Base-by-base conservation (phyloP, 805 yeast genomes). In the Hagleromyces aurorensis region DNA sequence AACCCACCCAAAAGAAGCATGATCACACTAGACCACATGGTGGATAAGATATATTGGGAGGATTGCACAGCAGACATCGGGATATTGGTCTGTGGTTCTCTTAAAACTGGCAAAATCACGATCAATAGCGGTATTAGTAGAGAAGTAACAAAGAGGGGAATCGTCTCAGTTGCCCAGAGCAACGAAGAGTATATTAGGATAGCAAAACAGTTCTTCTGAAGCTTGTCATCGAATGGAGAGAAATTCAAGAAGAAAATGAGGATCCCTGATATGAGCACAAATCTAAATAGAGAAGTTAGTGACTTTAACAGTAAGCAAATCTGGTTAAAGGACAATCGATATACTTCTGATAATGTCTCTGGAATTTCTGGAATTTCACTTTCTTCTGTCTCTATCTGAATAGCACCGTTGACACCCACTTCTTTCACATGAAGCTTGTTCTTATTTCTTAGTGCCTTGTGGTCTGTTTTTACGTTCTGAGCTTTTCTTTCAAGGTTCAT, bases 21-120 rank as follows among this genome's bases (percentile, higher is more conserved):
- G 40, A 91, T 84, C 10, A 86, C 93, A 2, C 96, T 84, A 6
- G 87, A 77, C 96, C 96, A 89, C 97, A 89, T 89, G 12, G 86
- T 65, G 1, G 84, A 65, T 40, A 91, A 72, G 30, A 89, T 83
- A 50, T 69, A 83, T 45, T 75, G 73, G 0, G 70, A 64, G 1
- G 94, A 70, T 6, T 71, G 81, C 0, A 72, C 61, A 2, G 89
- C 78, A 2, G 56, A 42, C 68, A 87, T 63, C 0, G 75, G 65
- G 13, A 61, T 57, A 8, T 68, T 67, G 1, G 68, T 56, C 4
- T 52, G 59, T 3, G 69, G 68, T 43, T 77, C 74, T 38, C 76
- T 78, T 41, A 81, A 55, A 1, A 85, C 86, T 3, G 76, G 71
- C 13, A 85, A 64, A 1, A 75, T 55, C 1, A 91, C 94, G 22